A percentile compares a stretch with the other conserved stretches of the same genome.
These are phyloP conservation scores for Pythium phragmiticola DNA, from an alignment of 352 stramenopile genomes.

Conservation along the genomic window DNA sequence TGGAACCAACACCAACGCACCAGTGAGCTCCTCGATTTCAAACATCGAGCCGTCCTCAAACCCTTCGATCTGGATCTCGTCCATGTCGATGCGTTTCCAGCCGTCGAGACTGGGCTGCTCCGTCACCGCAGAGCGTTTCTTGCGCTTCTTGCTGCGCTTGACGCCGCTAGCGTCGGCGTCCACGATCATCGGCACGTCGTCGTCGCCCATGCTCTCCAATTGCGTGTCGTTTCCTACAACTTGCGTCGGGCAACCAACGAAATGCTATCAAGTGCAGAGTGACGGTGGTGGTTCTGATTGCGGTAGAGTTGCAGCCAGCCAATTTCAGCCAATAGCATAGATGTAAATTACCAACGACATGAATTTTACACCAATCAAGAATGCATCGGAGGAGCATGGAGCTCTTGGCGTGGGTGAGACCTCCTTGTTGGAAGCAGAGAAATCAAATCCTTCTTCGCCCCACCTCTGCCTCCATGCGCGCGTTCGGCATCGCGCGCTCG, in stretches of 20 bases:
- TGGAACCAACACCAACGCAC: constrained; percentile 22
- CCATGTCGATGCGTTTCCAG: constrained; percentile 73
- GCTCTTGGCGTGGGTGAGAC: background rate
- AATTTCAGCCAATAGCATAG: constrained; percentile 21
- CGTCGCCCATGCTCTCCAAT: constrained; percentile 17
- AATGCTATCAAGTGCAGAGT: background rate
- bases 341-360: constrained; percentile 1
- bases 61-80: constrained; percentile 73
- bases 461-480: constrained; percentile 17
- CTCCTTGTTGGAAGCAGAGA: background rate
- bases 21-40: constrained; percentile 82
- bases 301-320: constrained; percentile 10
- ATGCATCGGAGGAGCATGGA: background rate
- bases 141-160: constrained; percentile 55
- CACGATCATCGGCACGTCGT: constrained; percentile 33
- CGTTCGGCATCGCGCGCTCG: constrained; percentile 23
- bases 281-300: constrained; percentile 17
- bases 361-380: constrained; percentile 16
- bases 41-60: constrained; percentile 86
- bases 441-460: constrained; percentile 4
- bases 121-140: constrained; percentile 35
- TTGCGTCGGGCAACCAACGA: constrained; percentile 18
- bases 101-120: constrained; percentile 22
- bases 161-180: constrained; percentile 24
- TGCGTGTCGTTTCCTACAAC: constrained; percentile 4